Evolutionary conservation across 208 protist genomes (phyloP).

Genomic region (Leishmania guyanensis): DNA sequence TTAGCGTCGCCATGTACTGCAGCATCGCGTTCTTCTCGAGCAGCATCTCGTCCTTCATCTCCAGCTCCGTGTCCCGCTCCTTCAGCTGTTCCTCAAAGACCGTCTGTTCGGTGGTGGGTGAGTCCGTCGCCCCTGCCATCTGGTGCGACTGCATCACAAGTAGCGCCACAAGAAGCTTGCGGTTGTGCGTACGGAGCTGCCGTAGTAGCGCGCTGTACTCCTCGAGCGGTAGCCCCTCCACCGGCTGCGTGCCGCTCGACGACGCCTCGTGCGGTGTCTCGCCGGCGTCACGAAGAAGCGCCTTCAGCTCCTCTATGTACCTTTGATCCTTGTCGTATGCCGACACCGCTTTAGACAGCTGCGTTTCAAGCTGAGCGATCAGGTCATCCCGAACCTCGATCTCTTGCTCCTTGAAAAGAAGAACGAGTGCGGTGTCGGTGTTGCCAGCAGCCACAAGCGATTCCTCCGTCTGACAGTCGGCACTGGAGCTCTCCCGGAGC

Average conservation of each 20-base stretch:
- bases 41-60: constrained; percentile 77
- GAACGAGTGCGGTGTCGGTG: constrained; percentile 42
- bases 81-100: constrained; percentile 54
- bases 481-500: constrained; percentile 12
- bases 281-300: constrained; percentile 34
- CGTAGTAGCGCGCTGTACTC: constrained; percentile 75
- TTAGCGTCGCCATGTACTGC: constrained; percentile 74
- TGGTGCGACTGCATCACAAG: constrained; percentile 28
- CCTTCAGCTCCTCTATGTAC: constrained; percentile 44
- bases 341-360: constrained; percentile 47
- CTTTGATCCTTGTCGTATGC: constrained; percentile 45
- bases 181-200: constrained; percentile 55
- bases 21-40: constrained; percentile 78
- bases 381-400: constrained; percentile 62
- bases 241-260: constrained; percentile 33
- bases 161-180: constrained; percentile 44
- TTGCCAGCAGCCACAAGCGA: constrained; percentile 17
- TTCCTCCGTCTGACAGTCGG: constrained; percentile 21
- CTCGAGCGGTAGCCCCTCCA: constrained; percentile 60
- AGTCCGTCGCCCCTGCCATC: not conserved
- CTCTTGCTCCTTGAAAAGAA: constrained; percentile 66
- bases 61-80: constrained; percentile 68
- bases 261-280: constrained; percentile 32
- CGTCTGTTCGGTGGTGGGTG: constrained; percentile 2
- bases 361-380: constrained; percentile 59